phyloP scores from a whole-genome alignment of 805 yeast genomes.

The Kockiozyma suomiensis region DNA sequence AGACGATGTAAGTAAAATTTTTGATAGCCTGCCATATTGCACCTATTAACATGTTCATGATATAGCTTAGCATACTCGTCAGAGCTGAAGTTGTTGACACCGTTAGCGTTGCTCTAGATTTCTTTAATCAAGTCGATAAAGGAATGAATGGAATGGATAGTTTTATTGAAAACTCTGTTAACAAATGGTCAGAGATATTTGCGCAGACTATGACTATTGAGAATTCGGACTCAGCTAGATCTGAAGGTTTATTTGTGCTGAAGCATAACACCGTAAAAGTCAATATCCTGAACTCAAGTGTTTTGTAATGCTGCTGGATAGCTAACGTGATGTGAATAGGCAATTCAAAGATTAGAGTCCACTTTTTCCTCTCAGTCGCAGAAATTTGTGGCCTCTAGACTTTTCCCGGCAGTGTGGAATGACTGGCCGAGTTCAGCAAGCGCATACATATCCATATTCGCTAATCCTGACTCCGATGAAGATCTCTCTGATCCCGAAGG shows the following conservation, averaged over 20 bases:
- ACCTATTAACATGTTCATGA: not conserved
- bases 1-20: conserved; percentile 4
- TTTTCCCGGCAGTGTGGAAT: conserved; percentile 30
- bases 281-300: not conserved
- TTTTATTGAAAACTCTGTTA: conserved; percentile 20
- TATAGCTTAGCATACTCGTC: conserved; percentile 14
- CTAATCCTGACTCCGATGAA: conserved; percentile 16
- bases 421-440: conserved; percentile 8
- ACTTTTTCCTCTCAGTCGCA: conserved; percentile 24
- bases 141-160: conserved; percentile 5
- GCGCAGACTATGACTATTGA: not conserved
- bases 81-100: conserved; percentile 30
- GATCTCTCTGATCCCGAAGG: conserved; percentile 32
- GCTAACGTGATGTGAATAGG: not conserved
- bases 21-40: not conserved
- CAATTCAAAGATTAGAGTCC: conserved; percentile 27
- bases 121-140: conserved; percentile 30
- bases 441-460: conserved; percentile 9
- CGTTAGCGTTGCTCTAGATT: conserved; percentile 26
- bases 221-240: not conserved
- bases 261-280: conserved; percentile 26
- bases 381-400: not conserved
- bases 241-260: conserved; percentile 10
- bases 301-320: not conserved
- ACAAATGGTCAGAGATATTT: conserved; percentile 25